Evolutionary conservation across 768 basidiomycete species (phyloP), one percentile per base, ranked within the genome.

Genomic region (Nevesoporus exiguus): DNA sequence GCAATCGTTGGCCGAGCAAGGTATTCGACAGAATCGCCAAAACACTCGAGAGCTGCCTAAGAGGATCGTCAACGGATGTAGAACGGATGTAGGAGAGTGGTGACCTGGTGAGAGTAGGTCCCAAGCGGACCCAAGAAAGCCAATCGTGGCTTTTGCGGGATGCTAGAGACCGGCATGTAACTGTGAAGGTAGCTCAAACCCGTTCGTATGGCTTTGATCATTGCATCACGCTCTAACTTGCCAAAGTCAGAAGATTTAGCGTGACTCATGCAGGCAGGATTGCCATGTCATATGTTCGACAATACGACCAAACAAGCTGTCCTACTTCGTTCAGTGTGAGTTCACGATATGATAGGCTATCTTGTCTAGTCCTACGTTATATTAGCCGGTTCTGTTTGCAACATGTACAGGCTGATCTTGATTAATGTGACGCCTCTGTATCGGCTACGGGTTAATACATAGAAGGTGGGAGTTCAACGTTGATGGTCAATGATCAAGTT

Each of bases 101-200:
- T 43, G 40, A 79, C 81, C 73, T 83, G 84, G 57, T 89, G 86
- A 25, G 86, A 79, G 65, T 87, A 88, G 33, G 87, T 89, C 29
- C 87, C 87, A 42, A 77, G 71, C 27, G 87, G 87, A 8, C 87
- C 87, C 39, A 89, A 73, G 63, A 82, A 80, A 47, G 81, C 80
- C 21, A 89, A 49, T 36, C 48, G 60, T 7, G 66, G 64, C 39
- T 54, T 66, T 51, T 46, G 43, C 31, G 61, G 25, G n/a, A 42
- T 44, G 15, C 40, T 40, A 15, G 57, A 40, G 19, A 41, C 8
- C 21, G 46, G 33, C 62, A 60, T 62, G 3, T 37, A 56, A 3
- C 22, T 27, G n/a, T 45, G 63, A 24, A 60, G 25, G 42, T 45
- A 51, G 27, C 51, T 51, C 19, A 46, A 56, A 14, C 48, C 30